These are phyloP conservation scores for Hypomontagnella monticulosa DNA, from an alignment of 495 filamentous ascomycete genomes.

Conservation along the genomic window DNA sequence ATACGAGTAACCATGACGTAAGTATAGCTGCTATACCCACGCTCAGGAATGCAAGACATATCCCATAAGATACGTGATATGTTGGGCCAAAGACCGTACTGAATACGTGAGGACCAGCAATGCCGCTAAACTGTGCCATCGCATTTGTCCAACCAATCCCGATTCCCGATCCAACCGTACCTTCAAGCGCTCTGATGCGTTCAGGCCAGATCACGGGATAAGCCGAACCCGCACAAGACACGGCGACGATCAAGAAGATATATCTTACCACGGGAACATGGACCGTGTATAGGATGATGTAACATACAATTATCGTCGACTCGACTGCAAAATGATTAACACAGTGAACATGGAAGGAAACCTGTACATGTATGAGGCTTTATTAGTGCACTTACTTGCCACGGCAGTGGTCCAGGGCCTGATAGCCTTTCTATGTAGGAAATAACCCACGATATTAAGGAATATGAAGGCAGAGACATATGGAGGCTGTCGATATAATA, in stretches of 20 bases:
- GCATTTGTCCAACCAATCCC: slow-evolving; percentile 58
- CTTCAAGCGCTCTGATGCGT: slow-evolving; percentile 54
- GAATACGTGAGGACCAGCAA: slow-evolving; percentile 55
- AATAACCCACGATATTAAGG: slow-evolving; percentile 48
- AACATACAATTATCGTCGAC: slow-evolving; percentile 54
- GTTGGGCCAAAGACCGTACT: slow-evolving; percentile 54
- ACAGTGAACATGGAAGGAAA: background rate
- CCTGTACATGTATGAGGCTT: too few species aligned
- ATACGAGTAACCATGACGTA: slow-evolving; percentile 49
- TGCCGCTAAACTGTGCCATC: slow-evolving; percentile 58
- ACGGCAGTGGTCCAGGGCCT: slow-evolving; percentile 54
- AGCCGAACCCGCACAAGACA: slow-evolving; percentile 51
- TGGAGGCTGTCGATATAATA: slow-evolving; percentile 46
- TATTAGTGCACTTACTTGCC: slow-evolving; percentile 49
- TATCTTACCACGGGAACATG: slow-evolving; percentile 52
- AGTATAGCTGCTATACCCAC: slow-evolving; percentile 50
- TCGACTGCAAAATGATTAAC: slow-evolving; percentile 46
- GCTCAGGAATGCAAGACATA: slow-evolving; percentile 52
- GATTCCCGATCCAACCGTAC: slow-evolving; percentile 52
- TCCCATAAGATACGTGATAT: slow-evolving; percentile 51
- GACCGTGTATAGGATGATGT: slow-evolving; percentile 57
- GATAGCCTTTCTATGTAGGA: slow-evolving; percentile 51
- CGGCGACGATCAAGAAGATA: slow-evolving; percentile 52
- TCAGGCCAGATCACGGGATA: slow-evolving; percentile 60
- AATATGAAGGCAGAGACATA: slow-evolving; percentile 54